Percentiles rank a stretch among this genome's conserved stretches.
Conservation (phyloP, 1,139 yeast genomes). For the Tardiomyces blankii region DNA sequence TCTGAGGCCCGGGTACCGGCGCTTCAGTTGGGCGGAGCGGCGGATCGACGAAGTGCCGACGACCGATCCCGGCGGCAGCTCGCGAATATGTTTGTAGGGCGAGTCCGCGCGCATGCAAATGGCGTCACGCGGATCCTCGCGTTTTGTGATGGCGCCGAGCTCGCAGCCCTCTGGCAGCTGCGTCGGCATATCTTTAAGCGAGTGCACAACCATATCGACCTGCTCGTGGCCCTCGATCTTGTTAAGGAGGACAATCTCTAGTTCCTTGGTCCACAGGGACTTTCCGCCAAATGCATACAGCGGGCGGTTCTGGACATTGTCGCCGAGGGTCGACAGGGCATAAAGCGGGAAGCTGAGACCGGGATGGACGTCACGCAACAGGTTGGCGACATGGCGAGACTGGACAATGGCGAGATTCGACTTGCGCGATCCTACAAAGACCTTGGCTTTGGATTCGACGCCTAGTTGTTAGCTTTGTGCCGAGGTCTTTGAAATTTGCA, state of each 20-base stretch:
- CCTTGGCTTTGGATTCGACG: slow-evolving; percentile 6
- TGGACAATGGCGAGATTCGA: slow-evolving; percentile 82
- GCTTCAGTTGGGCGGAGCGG: slow-evolving; percentile 70
- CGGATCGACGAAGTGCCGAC: slow-evolving; percentile 94
- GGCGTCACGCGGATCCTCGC: slow-evolving; percentile 93
- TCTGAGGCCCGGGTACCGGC: slow-evolving; percentile 42
- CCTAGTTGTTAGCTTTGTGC: background rate
- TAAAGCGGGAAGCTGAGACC: slow-evolving; percentile 56
- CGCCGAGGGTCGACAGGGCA: slow-evolving; percentile 82
- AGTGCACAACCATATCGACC: slow-evolving; percentile 85
- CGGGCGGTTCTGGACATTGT: slow-evolving; percentile 74
- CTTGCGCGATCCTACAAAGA: slow-evolving; percentile 69
- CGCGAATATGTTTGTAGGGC: slow-evolving; percentile 49
- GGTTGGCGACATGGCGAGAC: slow-evolving; percentile 58
- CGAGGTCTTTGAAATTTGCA: too few relatives aligned
- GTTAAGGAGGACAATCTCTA: slow-evolving; percentile 64
- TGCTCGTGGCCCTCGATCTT: slow-evolving; percentile 41
- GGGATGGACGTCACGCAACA: slow-evolving; percentile 51
- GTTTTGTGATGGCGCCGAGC: slow-evolving; percentile 72
- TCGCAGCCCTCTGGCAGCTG: slow-evolving; percentile 80
- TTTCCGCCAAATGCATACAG: slow-evolving; percentile 93
- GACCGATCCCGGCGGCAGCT: slow-evolving; percentile 73
- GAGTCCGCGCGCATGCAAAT: slow-evolving; percentile 67
- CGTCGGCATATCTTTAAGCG: slow-evolving; percentile 93
- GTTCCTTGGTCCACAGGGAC: slow-evolving; percentile 90